Evolutionary conservation across 306 rosid species (phyloP), one percentile per base, ranked within the genome.

Genomic region (Potentilla sterilis): DNA sequence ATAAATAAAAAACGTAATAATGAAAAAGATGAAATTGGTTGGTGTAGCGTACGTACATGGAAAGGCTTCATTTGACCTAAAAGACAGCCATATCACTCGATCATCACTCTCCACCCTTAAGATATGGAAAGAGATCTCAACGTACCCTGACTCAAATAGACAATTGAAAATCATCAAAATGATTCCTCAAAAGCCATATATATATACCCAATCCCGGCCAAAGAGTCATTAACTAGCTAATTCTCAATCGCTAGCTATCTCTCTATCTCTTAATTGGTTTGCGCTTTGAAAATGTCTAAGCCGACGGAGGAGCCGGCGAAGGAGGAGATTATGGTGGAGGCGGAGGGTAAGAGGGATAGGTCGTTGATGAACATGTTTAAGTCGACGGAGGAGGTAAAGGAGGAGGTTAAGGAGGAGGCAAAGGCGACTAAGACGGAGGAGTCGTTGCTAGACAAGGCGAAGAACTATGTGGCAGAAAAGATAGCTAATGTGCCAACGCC

Each of bases 391-490:
- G 46, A 64, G 69, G 69, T 11, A 2, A 18, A 64, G 46, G n/a
- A 64, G 44, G 44, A 64, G 46, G 69, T 35, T 15, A 8, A 37
- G 46, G 11, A 37, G 69, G 46, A 7, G 22, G 46, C 43, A 10
- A 64, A 64, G 69, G 24, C 7, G 69, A 22, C 28, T 9, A 64
- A 38, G 28, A 64, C 69, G 24, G 69, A 37, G 12, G 28, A 1
- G 69, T 64, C 47, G 72, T 70, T 94, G 46, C 0, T 89, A 7
- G 84, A 84, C 52, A 89, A 89, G 75, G 96, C 93, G 0, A 95
- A 86, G 89, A 79, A 83, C 73, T 95, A 42, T 22, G 79, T 90
- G 43, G 72, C 89, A 19, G 92, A 88, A 71, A 92, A 89, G 86
- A 42, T 95, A n/a, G 82, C 79, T 2, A 79, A 83, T 37, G 62